Evolutionary conservation across 192 early-diverging fungal species (phyloP), one percentile per base, ranked within the genome.

Genomic region (Backusella westeae): DNA sequence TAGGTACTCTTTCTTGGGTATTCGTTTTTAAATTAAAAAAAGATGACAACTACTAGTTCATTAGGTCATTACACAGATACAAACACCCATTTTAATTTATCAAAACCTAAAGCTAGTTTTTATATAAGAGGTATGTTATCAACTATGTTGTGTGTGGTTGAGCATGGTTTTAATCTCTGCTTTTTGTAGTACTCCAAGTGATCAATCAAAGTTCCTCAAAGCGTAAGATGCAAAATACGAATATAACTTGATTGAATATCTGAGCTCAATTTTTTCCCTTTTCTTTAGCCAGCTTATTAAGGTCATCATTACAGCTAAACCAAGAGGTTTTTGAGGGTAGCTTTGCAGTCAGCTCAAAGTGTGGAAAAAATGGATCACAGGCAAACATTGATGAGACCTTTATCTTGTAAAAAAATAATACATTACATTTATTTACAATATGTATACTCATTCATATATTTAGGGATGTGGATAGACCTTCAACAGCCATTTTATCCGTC

Each of bases 371-470:
- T 26, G 74, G 67, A 15, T 41, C 73, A 8, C 73, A 72, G 65
- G 68, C 78, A 5, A 74, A 71, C 38, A 69, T 79, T 49, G 74
- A 79, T 63, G 78, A 79, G 49, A 79, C 74, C 0, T 79, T 71
- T 41, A 49, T 75, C n/a, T 72, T 74, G 78, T 71, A 53, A 52
- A 38, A 26, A 63, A 34, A 34, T 2, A 32, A 32, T 32, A 32
- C 32, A 32, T 32, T 32, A 32, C 32, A 32, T 32, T 32, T 32
- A 32, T 32, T 32, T 32, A 32, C 32, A 32, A 32, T 32, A 32
- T 32, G 32, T 32, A 32, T 32, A 32, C 32, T 32, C 32, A 32
- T 32, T 32, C 32, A 32, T 66, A 6, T 7, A 15, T 46, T 4
- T 29, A 79, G 78, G 26, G 74, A 81, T 72, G 46, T 81, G 19